Base-by-base conservation (phyloP, 2,329 filamentous ascomycete genomes). In the Pyrenochaeta sp. region DNA sequence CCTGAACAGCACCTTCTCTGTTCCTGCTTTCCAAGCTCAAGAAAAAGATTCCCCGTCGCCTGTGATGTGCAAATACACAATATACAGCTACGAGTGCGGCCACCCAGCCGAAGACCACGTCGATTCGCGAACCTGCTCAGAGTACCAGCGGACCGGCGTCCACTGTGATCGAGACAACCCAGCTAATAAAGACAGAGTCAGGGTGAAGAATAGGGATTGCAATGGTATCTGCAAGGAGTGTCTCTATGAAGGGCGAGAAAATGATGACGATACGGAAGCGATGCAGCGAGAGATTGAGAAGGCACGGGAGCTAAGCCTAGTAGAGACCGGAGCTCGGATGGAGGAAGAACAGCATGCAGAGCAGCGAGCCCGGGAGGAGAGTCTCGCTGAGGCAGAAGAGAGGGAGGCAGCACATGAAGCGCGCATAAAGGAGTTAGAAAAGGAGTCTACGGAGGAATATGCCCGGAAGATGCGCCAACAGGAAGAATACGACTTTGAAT, bases 51-150 rank as follows among this genome's bases (percentile, higher is more conserved):
- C 19, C 22, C 27, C 39, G 39, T 37, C 50, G 10, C 19, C 37
- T 10, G 48, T n/a, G 15, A 72, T 71, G 68, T 72, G 69, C 53
- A 63, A 58, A 27, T 71, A 65, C 40, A 69, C 64, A 36, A 48
- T 68, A 48, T 39, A 59, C 43, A 47, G 56, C 44, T 55, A 61
- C 19, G 65, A 71, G 22, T 69, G 68, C 49, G 65, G 65, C 7
- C 68, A 72, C 30, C 54, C 57, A 9, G 49, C 48, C 8, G 52
- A 62, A 42, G 68, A 72, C 32, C 56, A 67, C 30, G 63, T 66
- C 28, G 62, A 67, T 37, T 59, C 60, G 32, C 42, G 46, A 34
- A 50, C 52, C 22, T 70, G 68, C 56, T 42, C 53, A 40, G 59
- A 67, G 24, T 68, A 59, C 28, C 43, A 59, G 24, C 49, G 48